Base-by-base conservation (phyloP, 1,139 yeast genomes). In the Geotrichum histeridarum region DNA sequence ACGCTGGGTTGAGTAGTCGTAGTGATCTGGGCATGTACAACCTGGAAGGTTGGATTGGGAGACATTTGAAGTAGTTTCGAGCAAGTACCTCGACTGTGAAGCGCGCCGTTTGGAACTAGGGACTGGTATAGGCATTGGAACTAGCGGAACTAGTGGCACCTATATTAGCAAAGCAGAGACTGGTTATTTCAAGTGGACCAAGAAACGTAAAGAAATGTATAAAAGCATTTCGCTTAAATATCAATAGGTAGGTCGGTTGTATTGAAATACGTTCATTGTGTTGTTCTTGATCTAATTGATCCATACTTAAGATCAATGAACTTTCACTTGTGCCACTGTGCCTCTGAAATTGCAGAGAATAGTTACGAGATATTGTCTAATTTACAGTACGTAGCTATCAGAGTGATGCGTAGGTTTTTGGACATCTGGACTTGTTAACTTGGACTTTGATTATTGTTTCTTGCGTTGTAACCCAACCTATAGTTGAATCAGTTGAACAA, bases 1-100 rank as follows among this genome's bases (percentile, higher is more conserved):
- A 17, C 49, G 39, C 36, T 48, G 48, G 8, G 11, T 27, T 33
- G 35, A 6, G 46, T 42, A 15, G 14, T 45, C 46, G 17, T 15
- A 30, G n/a, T 9, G n/a, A 1, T 43, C 17, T 3, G 27, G 22
- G 27, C 55, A 53, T 5, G 50, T 53, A 37, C 55, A 53, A 3
- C 38, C 47, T 7, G 30, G 32, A 17, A 45, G 12, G 14, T 15
- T 18, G 8, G 49, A n/a, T 5, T 39, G 37, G 5, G 50, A 15
- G 8, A 48, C 44, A 39, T 52, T 52, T 9, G 54, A 27, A 12
- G 55, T 53, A 17, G 50, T 53, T 39, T 53, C 55, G 6, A 48
- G 39, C 32, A 53, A 38, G 15, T 53, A 53, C n/a, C 55, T 31
- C n/a, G 55, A 42, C 38, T 48, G 51, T 15, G 55, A 48, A 15